Evolutionary conservation across 1,284 basidiomycete species (phyloP).

Genomic region (Xanthoconium separans): DNA sequence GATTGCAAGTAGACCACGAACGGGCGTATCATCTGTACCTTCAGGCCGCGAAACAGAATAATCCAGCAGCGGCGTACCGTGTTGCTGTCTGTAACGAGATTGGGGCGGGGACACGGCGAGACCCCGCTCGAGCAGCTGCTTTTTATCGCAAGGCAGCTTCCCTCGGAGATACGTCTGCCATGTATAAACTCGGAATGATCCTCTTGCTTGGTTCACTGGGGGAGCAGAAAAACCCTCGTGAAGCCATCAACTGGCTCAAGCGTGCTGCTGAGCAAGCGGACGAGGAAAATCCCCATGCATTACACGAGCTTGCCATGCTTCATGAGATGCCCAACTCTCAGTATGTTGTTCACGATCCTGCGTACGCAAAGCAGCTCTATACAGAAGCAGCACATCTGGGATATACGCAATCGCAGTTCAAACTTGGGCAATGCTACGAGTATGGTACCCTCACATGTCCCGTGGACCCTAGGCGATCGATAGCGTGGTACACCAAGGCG

Average conservation of each 20-base stretch:
- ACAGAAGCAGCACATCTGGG: conserved; percentile 93
- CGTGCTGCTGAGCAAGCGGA: conserved; percentile 97
- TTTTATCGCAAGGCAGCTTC: conserved; percentile 98
- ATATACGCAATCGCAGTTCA: conserved; percentile 93
- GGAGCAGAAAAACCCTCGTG: conserved; percentile 84
- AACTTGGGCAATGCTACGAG: conserved; percentile 93
- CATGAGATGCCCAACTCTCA: conserved; percentile 77
- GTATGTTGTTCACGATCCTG: conserved; percentile 71
- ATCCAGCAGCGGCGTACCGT: conserved; percentile 92
- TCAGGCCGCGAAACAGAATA: conserved; percentile 96
- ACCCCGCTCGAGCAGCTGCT: conserved; percentile 85
- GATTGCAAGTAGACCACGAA: conserved; percentile 95
- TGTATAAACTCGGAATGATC: conserved; percentile 99
- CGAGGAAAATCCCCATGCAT: conserved; percentile 96
- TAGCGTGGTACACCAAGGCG: conserved; percentile 98
- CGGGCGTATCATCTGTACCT: conserved; percentile 98
- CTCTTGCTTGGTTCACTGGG: conserved; percentile 84
- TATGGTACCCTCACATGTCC: conserved; percentile 89
- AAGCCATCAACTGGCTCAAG: conserved; percentile 93
- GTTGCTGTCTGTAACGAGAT: conserved; percentile 99
- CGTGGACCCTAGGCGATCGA: conserved; percentile 89
- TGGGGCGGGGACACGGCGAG: conserved; percentile 95
- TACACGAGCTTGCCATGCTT: conserved; percentile 94
- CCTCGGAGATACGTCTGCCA: conserved; percentile 94
- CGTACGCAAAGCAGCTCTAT: conserved; percentile 84